Conservation (phyloP, 2,329 filamentous ascomycete genomes). For the Simplicillium sp. region DNA sequence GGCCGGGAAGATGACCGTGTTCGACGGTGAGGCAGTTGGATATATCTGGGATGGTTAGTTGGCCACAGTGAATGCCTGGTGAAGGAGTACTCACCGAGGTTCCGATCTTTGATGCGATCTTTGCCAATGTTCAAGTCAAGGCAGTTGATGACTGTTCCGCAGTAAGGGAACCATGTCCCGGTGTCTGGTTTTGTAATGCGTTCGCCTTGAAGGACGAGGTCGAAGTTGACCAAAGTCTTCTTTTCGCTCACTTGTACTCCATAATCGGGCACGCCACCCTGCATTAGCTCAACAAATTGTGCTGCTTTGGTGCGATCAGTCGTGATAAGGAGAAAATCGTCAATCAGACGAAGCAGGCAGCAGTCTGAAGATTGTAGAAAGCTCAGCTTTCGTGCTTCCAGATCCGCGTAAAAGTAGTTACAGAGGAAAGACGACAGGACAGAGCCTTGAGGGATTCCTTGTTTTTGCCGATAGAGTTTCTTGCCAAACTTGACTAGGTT, state of each 20-base stretch:
- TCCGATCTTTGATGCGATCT: conserved; percentile 45
- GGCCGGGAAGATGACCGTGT: conserved; percentile 60
- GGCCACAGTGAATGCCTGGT: neutral
- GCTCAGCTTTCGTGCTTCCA: conserved; percentile 59
- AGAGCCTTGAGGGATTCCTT: conserved; percentile 89
- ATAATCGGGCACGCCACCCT: conserved; percentile 66
- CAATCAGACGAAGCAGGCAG: conserved; percentile 72
- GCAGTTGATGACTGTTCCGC: conserved; percentile 70
- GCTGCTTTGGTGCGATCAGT: conserved; percentile 56
- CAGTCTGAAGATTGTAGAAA: conserved; percentile 53
- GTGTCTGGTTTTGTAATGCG: conserved; percentile 37
- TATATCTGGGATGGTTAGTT: conserved; percentile 22
- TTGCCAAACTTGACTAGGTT: conserved; percentile 87
- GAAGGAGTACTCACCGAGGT: conserved; percentile 32
- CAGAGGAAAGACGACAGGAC: conserved; percentile 79
- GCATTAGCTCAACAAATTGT: conserved; percentile 71
- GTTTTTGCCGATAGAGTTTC: conserved; percentile 77
- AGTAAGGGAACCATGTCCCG: conserved; percentile 67
- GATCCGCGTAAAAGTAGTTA: conserved; percentile 90
- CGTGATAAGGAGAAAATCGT: conserved; percentile 89
- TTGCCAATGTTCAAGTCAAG: conserved; percentile 65
- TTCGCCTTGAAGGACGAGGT: conserved; percentile 44
- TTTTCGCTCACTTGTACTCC: conserved; percentile 66
- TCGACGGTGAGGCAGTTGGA: conserved; percentile 74
- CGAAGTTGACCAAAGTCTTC: conserved; percentile 84